A percentile compares a stretch with the other conserved stretches of the same genome.
These are phyloP conservation scores for Coemansia sp. DNA, from an alignment of 192 early-diverging fungal genomes.

Conservation along the genomic window DNA sequence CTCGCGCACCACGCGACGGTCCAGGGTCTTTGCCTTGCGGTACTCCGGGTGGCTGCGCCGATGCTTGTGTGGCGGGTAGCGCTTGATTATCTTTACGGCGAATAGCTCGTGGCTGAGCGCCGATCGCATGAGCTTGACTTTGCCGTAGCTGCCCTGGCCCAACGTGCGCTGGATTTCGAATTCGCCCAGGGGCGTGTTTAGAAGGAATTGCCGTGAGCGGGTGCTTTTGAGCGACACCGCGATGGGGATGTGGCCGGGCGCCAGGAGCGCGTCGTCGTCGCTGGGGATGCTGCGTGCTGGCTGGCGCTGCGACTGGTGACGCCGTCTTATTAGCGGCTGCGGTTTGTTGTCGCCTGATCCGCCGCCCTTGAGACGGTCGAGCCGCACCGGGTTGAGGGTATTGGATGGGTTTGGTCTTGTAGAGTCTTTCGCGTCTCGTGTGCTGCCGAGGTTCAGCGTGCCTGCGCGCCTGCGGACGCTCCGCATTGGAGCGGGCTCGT, in stretches of 20 bases:
- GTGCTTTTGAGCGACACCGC: conserved; percentile 49
- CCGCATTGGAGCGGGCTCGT: neutral
- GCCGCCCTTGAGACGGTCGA: conserved; percentile 5
- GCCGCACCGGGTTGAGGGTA: neutral
- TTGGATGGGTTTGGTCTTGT: no score
- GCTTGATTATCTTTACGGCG: conserved; percentile 58
- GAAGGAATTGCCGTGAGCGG: conserved; percentile 45
- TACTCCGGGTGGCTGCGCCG: conserved; percentile 34
- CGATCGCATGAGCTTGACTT: conserved; percentile 56
- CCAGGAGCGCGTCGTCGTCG: neutral
- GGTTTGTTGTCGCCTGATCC: neutral
- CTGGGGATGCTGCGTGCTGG: neutral
- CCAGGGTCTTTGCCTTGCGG: conserved; percentile 51
- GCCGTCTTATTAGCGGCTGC: neutral
- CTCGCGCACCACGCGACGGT: conserved; percentile 54
- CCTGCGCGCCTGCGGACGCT: neutral
- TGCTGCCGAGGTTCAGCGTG: conserved; percentile 1
- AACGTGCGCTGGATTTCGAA: conserved; percentile 46
- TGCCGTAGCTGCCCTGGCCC: conserved; percentile 59
- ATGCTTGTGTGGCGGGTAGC: conserved; percentile 49
- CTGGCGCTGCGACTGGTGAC: neutral
- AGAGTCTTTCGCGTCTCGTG: neutral
- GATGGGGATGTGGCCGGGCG: conserved; percentile 20
- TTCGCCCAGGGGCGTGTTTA: conserved; percentile 57
- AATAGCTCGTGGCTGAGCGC: conserved; percentile 52